Evolutionary conservation across 2,329 filamentous ascomycete genomes (phyloP).

Genomic region (Alternaria alternata): DNA sequence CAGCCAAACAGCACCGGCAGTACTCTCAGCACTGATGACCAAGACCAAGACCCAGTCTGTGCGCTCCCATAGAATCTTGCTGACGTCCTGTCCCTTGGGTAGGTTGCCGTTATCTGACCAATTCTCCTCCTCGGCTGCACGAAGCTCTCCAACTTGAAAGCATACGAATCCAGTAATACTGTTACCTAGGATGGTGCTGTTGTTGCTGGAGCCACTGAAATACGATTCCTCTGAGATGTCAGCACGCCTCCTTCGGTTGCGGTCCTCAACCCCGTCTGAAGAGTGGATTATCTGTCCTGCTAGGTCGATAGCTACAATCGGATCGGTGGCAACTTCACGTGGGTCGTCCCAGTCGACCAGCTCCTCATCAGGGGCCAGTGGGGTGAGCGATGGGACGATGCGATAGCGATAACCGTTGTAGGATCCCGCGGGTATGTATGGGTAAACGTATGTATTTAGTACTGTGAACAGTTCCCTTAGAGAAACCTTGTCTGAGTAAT

Average conservation of each 20-base stretch:
- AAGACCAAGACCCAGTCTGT: not conserved
- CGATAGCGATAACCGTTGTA: not conserved
- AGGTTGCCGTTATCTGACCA: not conserved
- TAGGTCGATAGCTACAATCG: not conserved
- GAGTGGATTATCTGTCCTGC: not conserved
- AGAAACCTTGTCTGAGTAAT: not conserved
- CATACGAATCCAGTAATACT: not conserved
- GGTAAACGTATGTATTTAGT: not conserved
- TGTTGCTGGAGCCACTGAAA: not conserved
- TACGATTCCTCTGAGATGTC: not conserved
- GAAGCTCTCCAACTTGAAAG: not conserved
- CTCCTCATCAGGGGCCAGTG: not conserved
- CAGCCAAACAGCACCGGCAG: not conserved
- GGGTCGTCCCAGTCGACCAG: not conserved
- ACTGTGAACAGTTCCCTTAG: not conserved
- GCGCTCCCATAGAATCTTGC: not conserved
- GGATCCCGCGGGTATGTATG: not conserved
- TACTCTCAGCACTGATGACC: not conserved
- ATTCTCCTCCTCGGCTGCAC: not conserved
- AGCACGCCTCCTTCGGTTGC: not conserved
- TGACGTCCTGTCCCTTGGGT: not conserved
- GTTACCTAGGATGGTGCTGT: not conserved
- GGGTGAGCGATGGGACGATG: not conserved
- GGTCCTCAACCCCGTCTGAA: not conserved
- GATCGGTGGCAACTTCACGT: not conserved